These are phyloP conservation scores for Aegilops longissima DNA, from an alignment of 176 grass and related monocot genomes.

Conservation along the genomic window DNA sequence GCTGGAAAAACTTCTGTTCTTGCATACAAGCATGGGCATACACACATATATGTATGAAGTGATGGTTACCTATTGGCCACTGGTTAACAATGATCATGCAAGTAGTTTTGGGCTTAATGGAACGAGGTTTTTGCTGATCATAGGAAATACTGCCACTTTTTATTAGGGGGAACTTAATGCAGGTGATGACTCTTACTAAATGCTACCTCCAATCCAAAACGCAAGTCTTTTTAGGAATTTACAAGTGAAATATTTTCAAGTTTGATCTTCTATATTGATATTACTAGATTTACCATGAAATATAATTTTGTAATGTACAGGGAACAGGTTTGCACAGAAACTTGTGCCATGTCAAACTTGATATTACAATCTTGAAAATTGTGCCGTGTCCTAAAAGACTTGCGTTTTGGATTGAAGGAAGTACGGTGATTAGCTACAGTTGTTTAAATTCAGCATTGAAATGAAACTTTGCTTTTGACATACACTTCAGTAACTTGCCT, in stretches of 20 bases:
- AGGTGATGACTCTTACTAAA: background rate
- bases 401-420: background rate
- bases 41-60: background rate
- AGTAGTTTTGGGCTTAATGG: background rate
- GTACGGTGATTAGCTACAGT: background rate
- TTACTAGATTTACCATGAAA: background rate
- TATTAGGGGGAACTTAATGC: background rate
- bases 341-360: background rate
- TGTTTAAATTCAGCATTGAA: constrained; percentile 2
- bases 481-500: background rate
- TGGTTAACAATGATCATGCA: background rate
- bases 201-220: background rate
- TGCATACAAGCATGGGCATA: background rate
- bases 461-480: background rate
- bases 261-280: background rate
- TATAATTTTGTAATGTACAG: background rate
- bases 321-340: background rate
- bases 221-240: background rate
- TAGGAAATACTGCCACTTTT: background rate
- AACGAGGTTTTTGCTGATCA: background rate
- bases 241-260: background rate
- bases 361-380: background rate
- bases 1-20: background rate
- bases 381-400: background rate
- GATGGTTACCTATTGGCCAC: background rate